Percentiles rank a stretch among this genome's conserved stretches.
phyloP scores from a whole-genome alignment of 2,329 filamentous ascomycete genomes.

The Triangularia setosa region DNA sequence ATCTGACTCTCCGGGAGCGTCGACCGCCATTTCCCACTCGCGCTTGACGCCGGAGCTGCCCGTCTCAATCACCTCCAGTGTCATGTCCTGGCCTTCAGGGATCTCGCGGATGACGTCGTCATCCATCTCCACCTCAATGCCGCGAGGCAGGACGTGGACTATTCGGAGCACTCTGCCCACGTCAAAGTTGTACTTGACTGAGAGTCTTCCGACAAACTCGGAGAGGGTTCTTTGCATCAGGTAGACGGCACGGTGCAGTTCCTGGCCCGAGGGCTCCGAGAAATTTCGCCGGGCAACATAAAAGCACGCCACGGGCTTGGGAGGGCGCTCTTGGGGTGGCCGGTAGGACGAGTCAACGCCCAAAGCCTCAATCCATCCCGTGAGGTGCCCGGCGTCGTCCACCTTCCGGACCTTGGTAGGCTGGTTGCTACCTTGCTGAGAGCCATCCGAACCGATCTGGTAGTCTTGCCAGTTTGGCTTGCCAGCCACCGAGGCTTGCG shows the following conservation, averaged over 20 bases:
- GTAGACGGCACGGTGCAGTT: constrained; percentile 82
- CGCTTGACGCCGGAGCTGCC: constrained; percentile 41
- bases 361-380: constrained; percentile 84
- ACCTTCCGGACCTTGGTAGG: constrained; percentile 49
- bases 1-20: constrained; percentile 40
- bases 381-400: constrained; percentile 62
- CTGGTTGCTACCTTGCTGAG: constrained; percentile 48
- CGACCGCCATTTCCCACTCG: constrained; percentile 61
- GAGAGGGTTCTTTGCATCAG: constrained; percentile 70
- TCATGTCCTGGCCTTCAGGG: constrained; percentile 89
- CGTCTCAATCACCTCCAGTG: constrained; percentile 60
- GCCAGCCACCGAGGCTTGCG: constrained; percentile 45
- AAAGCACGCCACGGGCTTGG: constrained; percentile 81
- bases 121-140: constrained; percentile 80
- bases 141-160: constrained; percentile 68
- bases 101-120: constrained; percentile 83
- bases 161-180: constrained; percentile 65
- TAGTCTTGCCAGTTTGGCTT: constrained; percentile 55
- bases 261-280: constrained; percentile 47
- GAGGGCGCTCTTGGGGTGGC: constrained; percentile 66
- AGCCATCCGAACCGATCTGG: constrained; percentile 45
- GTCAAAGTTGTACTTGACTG: constrained; percentile 78
- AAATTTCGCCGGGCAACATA: constrained; percentile 64
- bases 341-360: constrained; percentile 85
- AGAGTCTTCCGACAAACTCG: constrained; percentile 69